Evolutionary conservation across 2,329 filamentous ascomycete species (phyloP).

Genomic region (Nemania abortiva): DNA sequence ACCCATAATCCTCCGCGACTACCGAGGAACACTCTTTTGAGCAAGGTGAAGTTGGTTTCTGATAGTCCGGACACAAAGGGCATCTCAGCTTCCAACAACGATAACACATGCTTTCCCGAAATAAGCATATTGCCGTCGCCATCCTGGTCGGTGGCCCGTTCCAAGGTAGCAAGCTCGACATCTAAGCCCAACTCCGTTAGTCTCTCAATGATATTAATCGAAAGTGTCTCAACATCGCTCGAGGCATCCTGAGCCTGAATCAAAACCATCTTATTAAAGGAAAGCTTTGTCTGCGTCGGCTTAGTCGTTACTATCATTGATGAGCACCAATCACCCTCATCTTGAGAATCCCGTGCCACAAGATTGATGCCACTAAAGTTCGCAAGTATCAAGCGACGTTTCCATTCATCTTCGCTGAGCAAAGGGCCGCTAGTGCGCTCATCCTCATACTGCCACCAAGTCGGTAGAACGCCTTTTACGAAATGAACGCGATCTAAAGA

Average conservation of each 20-base stretch:
- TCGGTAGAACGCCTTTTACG: neutral
- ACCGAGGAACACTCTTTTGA: constrained; percentile 3
- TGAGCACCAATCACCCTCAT: constrained; percentile 3
- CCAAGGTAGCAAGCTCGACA: constrained; percentile 12
- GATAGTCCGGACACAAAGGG: neutral
- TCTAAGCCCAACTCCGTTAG: constrained; percentile 4
- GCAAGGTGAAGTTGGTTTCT: constrained; percentile 5
- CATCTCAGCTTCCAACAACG: constrained; percentile 11
- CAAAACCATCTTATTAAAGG: neutral
- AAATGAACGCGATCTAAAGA: constrained; percentile 6
- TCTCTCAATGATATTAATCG: neutral
- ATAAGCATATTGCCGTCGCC: constrained; percentile 7
- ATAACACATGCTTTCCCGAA: constrained; percentile 1
- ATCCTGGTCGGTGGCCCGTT: constrained; percentile 3
- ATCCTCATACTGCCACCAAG: constrained; percentile 14
- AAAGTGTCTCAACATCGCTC: constrained; percentile 1
- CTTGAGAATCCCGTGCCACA: constrained; percentile 7
- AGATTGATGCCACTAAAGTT: constrained; percentile 15
- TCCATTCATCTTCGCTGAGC: constrained; percentile 8
- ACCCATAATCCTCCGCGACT: constrained; percentile 13
- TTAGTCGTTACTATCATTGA: constrained; percentile 14
- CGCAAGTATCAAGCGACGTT: constrained; percentile 4
- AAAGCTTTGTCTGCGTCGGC: neutral
- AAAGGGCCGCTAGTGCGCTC: constrained; percentile 5
- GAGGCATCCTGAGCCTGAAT: constrained; percentile 2